Percentiles rank a stretch among this genome's conserved stretches.
Conservation (phyloP, 345 rosid genomes). For the Xanthoceras sorbifolium region DNA sequence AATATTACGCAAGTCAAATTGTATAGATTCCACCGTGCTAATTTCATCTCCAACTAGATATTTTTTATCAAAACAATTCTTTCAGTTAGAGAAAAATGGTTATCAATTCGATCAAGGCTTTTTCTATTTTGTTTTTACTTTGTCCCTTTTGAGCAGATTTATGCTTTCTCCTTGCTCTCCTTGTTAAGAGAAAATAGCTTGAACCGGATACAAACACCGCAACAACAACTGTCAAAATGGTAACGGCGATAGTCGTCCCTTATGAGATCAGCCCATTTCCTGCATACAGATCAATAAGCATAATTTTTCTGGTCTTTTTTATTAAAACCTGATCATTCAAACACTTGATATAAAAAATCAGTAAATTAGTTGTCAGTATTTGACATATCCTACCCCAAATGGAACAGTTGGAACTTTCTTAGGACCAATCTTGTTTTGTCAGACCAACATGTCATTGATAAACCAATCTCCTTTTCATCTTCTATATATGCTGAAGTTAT, state of each 20-base stretch:
- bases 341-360: background rate
- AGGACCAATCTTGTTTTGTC: no score
- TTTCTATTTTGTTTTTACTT: background rate
- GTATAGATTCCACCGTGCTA: background rate
- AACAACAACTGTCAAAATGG: background rate
- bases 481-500: no score
- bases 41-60: background rate
- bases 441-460: no score
- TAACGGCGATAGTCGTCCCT: background rate
- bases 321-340: background rate
- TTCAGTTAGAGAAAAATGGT: background rate
- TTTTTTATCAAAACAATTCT: no score
- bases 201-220: background rate
- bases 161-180: background rate
- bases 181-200: background rate
- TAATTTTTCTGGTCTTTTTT: background rate
- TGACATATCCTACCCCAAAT: no score
- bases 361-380: no score
- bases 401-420: no score
- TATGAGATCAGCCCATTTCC: background rate
- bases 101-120: background rate
- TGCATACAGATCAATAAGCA: background rate
- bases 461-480: background rate
- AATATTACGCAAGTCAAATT: background rate
- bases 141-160: background rate